A percentile compares a stretch with the other conserved stretches of the same genome.
phyloP scores from a whole-genome alignment of 495 filamentous ascomycete genomes.

The Talaromyces thailandensis region DNA sequence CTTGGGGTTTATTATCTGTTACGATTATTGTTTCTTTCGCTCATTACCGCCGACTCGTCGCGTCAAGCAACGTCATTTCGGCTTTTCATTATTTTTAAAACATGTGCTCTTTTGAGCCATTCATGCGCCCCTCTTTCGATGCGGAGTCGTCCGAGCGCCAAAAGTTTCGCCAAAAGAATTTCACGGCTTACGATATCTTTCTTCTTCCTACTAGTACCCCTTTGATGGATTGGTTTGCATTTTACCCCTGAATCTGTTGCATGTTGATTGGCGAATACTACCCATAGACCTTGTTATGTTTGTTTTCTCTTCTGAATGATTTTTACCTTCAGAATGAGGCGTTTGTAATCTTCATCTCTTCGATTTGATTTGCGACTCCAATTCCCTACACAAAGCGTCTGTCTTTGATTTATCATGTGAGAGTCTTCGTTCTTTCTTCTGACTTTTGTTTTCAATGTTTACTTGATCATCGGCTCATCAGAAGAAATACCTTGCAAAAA shows the following conservation, averaged over 20 bases:
- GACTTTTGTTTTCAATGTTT: constrained; percentile 16
- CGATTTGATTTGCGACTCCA: background rate
- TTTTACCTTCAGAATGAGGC: constrained; percentile 13
- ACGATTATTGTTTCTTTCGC: constrained; percentile 15
- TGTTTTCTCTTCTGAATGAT: constrained; percentile 11
- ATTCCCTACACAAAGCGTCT: background rate
- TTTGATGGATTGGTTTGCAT: constrained; percentile 11
- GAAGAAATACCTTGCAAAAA: background rate
- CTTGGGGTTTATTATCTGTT: constrained; percentile 5
- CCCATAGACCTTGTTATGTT: constrained; percentile 23
- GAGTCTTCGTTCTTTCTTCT: constrained; percentile 15
- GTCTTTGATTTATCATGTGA: constrained; percentile 11
- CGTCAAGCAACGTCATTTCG: constrained; percentile 19
- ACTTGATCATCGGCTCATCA: constrained; percentile 12
- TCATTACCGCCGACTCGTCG: constrained; percentile 2
- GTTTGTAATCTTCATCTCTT: constrained; percentile 21
- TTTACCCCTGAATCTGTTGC: constrained; percentile 7
- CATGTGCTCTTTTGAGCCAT: constrained; percentile 17
- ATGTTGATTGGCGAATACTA: constrained; percentile 24
- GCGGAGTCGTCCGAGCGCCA: constrained; percentile 12
- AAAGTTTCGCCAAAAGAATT: constrained; percentile 5
- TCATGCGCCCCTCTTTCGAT: constrained; percentile 11
- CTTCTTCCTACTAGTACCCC: constrained; percentile 11
- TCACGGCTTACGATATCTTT: constrained; percentile 10
- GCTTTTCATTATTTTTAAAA: constrained; percentile 17